Percentiles rank a stretch among this genome's conserved stretches.
These are phyloP conservation scores for Colletotrichum sp. DNA, from an alignment of 2,329 filamentous ascomycete genomes.

Conservation along the genomic window DNA sequence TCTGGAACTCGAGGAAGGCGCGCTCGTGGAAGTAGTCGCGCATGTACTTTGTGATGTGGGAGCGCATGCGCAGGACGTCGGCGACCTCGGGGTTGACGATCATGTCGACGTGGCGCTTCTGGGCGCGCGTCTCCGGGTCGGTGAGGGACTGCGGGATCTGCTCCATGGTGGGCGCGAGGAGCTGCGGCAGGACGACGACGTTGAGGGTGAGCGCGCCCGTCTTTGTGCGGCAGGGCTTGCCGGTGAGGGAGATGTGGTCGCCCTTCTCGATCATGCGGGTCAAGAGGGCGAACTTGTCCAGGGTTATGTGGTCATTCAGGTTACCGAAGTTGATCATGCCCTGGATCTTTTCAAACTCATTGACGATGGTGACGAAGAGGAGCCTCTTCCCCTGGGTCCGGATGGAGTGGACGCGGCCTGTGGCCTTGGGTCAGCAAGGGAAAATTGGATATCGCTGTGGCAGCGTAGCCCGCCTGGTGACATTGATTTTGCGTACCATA, in stretches of 20 bases:
- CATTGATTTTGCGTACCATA: slow-evolving; percentile 27
- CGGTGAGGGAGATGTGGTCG: slow-evolving; percentile 80
- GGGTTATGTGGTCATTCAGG: slow-evolving; percentile 34
- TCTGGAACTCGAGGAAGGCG: slow-evolving; percentile 86
- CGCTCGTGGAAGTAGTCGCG: slow-evolving; percentile 74
- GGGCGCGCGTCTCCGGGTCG: slow-evolving; percentile 74
- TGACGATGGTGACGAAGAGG: slow-evolving; percentile 81
- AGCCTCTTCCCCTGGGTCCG: slow-evolving; percentile 78
- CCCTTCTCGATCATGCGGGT: slow-evolving; percentile 75
- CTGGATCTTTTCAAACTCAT: slow-evolving; percentile 77
- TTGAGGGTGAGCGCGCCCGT: slow-evolving; percentile 80
- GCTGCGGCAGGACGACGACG: slow-evolving; percentile 69
- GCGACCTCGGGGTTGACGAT: slow-evolving; percentile 73
- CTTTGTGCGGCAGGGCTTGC: slow-evolving; percentile 71
- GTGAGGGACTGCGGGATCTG: slow-evolving; percentile 75
- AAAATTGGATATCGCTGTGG: neutral
- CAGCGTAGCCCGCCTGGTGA: neutral
- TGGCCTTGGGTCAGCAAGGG: slow-evolving; percentile 20
- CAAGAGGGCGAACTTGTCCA: slow-evolving; percentile 61
- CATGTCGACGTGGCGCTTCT: slow-evolving; percentile 85
- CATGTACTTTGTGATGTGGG: slow-evolving; percentile 75
- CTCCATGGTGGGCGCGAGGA: slow-evolving; percentile 81
- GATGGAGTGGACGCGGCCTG: slow-evolving; percentile 77
- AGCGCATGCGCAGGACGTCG: slow-evolving; percentile 76
- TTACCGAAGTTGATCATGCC: slow-evolving; percentile 73